phyloP scores from a whole-genome alignment of 176 grass and related monocot genomes.

The Hsuehochloa calcarea region DNA sequence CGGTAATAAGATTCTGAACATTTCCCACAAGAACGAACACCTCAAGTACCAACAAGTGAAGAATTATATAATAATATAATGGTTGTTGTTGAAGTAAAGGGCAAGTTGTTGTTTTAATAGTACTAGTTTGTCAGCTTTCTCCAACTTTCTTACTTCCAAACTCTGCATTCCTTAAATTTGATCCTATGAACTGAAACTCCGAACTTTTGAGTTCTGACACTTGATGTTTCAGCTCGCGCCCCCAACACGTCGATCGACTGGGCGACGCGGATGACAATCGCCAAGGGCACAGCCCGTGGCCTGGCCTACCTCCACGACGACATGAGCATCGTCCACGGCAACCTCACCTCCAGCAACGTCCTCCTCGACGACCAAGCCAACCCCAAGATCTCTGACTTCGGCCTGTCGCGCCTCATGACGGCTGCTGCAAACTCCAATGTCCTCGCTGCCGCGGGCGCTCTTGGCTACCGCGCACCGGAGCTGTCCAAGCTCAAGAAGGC shows the following conservation, averaged over 20 bases:
- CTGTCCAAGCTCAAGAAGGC: conserved; percentile 87
- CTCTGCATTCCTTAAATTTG: background rate
- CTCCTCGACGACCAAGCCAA: conserved; percentile 53
- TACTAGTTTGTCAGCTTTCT: background rate
- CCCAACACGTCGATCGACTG: conserved; percentile 59
- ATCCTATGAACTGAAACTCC: background rate
- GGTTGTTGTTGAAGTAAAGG: background rate
- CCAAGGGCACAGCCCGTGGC: conserved; percentile 63
- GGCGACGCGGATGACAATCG: conserved; percentile 56
- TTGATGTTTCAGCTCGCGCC: conserved; percentile 36
- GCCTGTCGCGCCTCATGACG: conserved; percentile 81
- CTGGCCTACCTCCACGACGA: conserved; percentile 66
- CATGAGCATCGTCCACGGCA: conserved; percentile 62
- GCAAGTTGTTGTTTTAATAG: background rate
- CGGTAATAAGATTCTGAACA: background rate
- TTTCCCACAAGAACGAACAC: background rate
- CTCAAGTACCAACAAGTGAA: background rate
- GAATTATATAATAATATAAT: background rate
- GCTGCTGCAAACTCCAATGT: conserved; percentile 61
- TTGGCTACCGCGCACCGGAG: conserved; percentile 79
- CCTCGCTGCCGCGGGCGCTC: conserved; percentile 51
- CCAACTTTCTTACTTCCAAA: background rate
- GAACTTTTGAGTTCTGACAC: background rate
- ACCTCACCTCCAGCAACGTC: conserved; percentile 74
- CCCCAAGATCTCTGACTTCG: conserved; percentile 68